These are phyloP conservation scores for Ophiocordyceps unilateralis DNA, from an alignment of 2,329 filamentous ascomycete species.

Conservation along the genomic window DNA sequence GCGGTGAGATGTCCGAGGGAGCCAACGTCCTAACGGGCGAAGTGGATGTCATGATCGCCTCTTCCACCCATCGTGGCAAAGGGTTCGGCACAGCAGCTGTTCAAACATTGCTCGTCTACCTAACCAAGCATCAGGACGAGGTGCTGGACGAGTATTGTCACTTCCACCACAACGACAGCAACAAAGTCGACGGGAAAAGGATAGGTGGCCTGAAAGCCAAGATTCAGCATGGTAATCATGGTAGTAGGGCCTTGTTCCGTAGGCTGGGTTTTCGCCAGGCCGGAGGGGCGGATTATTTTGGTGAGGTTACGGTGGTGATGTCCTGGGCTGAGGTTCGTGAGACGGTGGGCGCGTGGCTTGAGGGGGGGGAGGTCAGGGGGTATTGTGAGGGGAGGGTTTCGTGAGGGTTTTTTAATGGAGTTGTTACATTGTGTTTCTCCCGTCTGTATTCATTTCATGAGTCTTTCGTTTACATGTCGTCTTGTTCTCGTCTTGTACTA, in stretches of 20 bases:
- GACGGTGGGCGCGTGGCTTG: conserved; percentile 1
- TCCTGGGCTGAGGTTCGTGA: conserved; percentile 11
- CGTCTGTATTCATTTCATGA: not conserved
- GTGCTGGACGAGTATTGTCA: conserved; percentile 32
- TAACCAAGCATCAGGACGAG: conserved; percentile 30
- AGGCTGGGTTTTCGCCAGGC: conserved; percentile 32
- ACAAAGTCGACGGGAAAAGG: conserved; percentile 3
- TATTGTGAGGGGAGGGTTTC: not conserved
- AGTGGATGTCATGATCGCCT: conserved; percentile 75
- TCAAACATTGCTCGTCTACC: conserved; percentile 50
- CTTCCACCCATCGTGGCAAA: conserved; percentile 32
- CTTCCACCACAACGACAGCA: no score
- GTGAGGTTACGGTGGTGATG: conserved; percentile 35
- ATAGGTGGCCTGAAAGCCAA: conserved; percentile 32
- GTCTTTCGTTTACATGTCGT: no score
- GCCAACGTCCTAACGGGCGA: conserved; percentile 45
- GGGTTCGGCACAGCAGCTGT: conserved; percentile 53
- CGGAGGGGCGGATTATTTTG: conserved; percentile 41
- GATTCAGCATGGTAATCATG: conserved; percentile 37
- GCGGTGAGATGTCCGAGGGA: no score
- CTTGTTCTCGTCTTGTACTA: no score
- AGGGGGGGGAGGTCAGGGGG: not conserved
- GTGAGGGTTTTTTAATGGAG: not conserved
- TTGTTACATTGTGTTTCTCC: not conserved
- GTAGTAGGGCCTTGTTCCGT: conserved; percentile 33